Conservation (phyloP, 129 eudicot genomes). For the Smallanthus sonchifolius region DNA sequence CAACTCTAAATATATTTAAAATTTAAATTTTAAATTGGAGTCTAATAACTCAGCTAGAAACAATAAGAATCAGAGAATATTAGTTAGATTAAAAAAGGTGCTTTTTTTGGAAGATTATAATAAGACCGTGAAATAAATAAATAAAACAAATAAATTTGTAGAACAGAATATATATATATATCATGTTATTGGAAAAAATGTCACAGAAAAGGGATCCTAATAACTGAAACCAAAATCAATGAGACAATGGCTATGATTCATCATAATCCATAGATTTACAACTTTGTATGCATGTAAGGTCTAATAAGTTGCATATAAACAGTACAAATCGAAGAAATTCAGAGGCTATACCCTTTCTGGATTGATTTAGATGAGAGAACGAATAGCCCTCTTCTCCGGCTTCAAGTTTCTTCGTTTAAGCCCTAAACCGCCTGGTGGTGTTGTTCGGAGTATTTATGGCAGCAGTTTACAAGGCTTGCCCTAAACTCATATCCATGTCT, state of each 20-base stretch:
- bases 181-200: neutral
- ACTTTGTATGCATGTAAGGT: neutral
- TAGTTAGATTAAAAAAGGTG: neutral
- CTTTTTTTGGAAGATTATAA: neutral
- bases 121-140: neutral
- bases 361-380: conserved; percentile 19
- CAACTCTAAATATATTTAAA: neutral
- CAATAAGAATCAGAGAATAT: neutral
- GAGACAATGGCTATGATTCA: neutral
- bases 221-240: neutral
- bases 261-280: no score
- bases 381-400: conserved; percentile 55
- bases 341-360: conserved; percentile 5
- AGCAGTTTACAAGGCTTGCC: conserved; percentile 18
- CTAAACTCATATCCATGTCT: conserved; percentile 19
- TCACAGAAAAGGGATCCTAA: neutral
- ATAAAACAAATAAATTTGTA: neutral
- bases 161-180: neutral
- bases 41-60: no score
- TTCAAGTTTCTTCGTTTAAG: conserved; percentile 52
- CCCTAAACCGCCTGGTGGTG: conserved; percentile 37
- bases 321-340: neutral
- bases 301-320: neutral
- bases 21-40: no score
- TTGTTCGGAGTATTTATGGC: conserved; percentile 28